Base-by-base conservation (phyloP, 306 rosid species). In the Lathyrus aphaca region DNA sequence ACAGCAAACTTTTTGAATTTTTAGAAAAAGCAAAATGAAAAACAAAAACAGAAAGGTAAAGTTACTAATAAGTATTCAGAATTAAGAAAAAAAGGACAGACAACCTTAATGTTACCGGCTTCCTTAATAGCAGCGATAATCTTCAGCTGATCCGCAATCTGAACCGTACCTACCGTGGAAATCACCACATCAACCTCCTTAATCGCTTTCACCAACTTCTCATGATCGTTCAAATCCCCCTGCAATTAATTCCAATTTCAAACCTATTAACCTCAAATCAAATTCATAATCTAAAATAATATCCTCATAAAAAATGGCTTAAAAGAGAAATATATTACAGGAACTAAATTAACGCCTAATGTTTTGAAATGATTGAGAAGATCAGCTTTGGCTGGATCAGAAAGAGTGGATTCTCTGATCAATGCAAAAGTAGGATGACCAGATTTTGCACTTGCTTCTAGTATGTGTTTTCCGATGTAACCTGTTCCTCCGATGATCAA, bases 401-500 rank as follows among this genome's bases (percentile, higher is more conserved):
- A 76, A 38, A 85, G 15, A 0, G 96, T 82, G 82, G 77, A 69
- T 82, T 86, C 87, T 64, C 98, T 79, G n/a, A 86, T 75, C 57
- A 93, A 49, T 66, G 87, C 94, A 66, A 88, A 90, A 19, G 98
- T 93, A 15, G 91, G 90, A 46, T 93, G 89, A 3, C 85, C 93
- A 2, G 87, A 65, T 65, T 86, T 88, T 1, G 83, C 86, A 75
- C 98, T 88, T 21, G 98, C 98, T 79, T 85, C 90, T 11, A 90
- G 96, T 4, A 93, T 42, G 54, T 69, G 71, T 74, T 86, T 93
- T 0, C 98, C 98, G 40, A 90, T 86, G 82, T 88, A 93, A 1
- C 98, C 97, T 12, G 97, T 93, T 29, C 98, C 96, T 78, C 98
- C 98, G 46, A 93, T 90, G 16, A 93, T 63, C 90, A 93, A 50